A percentile compares a stretch with the other conserved stretches of the same genome.
Evolutionary conservation across 2,329 filamentous ascomycete genomes (phyloP).

Genomic region (Pyrenophora graminea): DNA sequence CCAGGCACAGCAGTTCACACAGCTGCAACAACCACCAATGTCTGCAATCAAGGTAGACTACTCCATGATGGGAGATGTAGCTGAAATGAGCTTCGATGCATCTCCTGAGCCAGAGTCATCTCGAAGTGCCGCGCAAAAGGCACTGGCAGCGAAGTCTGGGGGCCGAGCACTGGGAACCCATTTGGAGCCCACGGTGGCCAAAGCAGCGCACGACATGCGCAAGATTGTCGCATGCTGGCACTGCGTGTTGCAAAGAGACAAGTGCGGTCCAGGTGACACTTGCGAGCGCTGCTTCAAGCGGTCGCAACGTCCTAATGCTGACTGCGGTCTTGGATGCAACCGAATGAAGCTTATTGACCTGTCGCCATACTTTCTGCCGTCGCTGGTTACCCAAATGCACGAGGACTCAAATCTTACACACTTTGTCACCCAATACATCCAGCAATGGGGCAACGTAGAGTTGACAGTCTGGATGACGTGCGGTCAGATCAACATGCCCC

Average conservation of each 20-base stretch:
- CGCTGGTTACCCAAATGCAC: constrained; percentile 48
- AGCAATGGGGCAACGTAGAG: constrained; percentile 42
- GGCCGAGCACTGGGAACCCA: constrained; percentile 47
- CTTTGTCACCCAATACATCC: constrained; percentile 46
- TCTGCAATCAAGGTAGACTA: constrained; percentile 12
- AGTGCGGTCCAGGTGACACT: constrained; percentile 48
- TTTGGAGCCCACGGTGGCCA: constrained; percentile 43
- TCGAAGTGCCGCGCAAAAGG: constrained; percentile 25
- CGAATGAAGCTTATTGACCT: constrained; percentile 53
- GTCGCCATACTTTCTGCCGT: constrained; percentile 50
- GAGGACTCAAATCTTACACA: constrained; percentile 50
- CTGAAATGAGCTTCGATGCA: constrained; percentile 26
- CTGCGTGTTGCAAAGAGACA: constrained; percentile 54
- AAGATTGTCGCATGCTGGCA: constrained; percentile 55
- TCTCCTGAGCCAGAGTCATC: constrained; percentile 35
- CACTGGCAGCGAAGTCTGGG: constrained; percentile 36
- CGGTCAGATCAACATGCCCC: constrained; percentile 48
- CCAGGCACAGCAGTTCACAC: constrained; percentile 15
- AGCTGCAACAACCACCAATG: constrained; percentile 4
- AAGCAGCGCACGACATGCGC: constrained; percentile 52
- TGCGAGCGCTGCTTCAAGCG: constrained; percentile 49
- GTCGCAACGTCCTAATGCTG: constrained; percentile 43
- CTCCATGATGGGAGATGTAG: constrained; percentile 13
- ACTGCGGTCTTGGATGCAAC: constrained; percentile 51
- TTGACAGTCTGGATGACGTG: constrained; percentile 51